Conservation (phyloP, 1,284 basidiomycete genomes). For the Puccinia hordei region DNA sequence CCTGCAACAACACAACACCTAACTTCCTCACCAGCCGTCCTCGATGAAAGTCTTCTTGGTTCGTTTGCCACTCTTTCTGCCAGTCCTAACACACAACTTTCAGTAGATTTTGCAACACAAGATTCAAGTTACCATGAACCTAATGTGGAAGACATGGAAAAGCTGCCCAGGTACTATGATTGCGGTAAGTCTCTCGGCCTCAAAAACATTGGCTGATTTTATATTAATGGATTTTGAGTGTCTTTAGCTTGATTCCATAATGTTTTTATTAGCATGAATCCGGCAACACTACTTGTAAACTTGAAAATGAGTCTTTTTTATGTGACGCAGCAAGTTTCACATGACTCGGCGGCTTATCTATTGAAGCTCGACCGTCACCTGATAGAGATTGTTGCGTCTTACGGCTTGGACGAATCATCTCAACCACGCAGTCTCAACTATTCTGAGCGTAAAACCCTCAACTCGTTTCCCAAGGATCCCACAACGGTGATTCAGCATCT, state of each 20-base stretch:
- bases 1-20: too few relatives aligned
- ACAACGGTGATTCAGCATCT: conserved; percentile 16
- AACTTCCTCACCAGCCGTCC: neutral
- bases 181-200: neutral
- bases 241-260: neutral
- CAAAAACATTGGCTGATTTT: too few relatives aligned
- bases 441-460: neutral
- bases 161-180: neutral
- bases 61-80: neutral
- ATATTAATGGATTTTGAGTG: too few relatives aligned
- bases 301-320: conserved; percentile 4
- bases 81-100: neutral
- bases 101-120: too few relatives aligned
- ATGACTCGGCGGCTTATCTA: neutral
- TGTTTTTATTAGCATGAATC: neutral
- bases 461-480: neutral
- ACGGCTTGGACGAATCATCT: neutral
- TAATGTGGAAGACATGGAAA: neutral
- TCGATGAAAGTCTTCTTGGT: neutral
- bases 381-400: neutral
- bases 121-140: neutral
- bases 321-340: neutral
- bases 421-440: conserved; percentile 3
- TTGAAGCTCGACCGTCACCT: conserved; percentile 5
- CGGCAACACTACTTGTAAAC: neutral